These are phyloP conservation scores for Phytophthora rubi DNA, from an alignment of 352 stramenopile genomes.

Conservation along the genomic window DNA sequence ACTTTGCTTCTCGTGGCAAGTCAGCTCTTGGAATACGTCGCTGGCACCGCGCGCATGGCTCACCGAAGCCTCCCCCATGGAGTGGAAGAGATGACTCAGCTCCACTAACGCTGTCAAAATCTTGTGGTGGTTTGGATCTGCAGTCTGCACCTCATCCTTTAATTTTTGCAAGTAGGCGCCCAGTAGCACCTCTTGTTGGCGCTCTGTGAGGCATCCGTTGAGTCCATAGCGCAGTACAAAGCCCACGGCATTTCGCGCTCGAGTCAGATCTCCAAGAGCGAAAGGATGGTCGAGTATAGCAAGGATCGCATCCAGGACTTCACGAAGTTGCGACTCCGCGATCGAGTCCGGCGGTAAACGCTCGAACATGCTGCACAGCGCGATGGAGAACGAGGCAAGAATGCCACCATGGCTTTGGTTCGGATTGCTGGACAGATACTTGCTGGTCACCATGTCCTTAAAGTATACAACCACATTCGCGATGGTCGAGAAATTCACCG, in stretches of 20 bases:
- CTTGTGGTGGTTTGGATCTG: conserved; percentile 71
- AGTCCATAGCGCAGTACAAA: conserved; percentile 80
- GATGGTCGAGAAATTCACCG: conserved; percentile 77
- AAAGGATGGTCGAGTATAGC: conserved; percentile 79
- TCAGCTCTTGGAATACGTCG: conserved; percentile 45
- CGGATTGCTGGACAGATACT: conserved; percentile 63
- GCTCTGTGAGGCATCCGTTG: conserved; percentile 65
- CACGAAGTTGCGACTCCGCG: conserved; percentile 61
- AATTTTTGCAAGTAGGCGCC: conserved; percentile 66
- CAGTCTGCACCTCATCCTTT: conserved; percentile 42
- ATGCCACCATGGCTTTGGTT: conserved; percentile 70
- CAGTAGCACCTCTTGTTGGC: conserved; percentile 67
- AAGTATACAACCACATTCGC: conserved; percentile 79
- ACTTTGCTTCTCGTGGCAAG: conserved; percentile 78
- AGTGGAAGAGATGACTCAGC: conserved; percentile 71
- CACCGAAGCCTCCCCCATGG: conserved; percentile 66
- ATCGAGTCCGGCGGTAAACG: conserved; percentile 68
- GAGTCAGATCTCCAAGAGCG: conserved; percentile 69
- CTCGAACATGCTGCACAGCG: conserved; percentile 82
- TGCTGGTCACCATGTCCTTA: conserved; percentile 72
- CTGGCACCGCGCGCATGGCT: conserved; percentile 52
- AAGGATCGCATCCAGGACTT: conserved; percentile 72
- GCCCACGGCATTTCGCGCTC: conserved; percentile 80
- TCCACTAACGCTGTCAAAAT: conserved; percentile 65
- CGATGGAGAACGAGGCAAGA: conserved; percentile 73